These are phyloP conservation scores for Cercospora janseana DNA, from an alignment of 2,329 filamentous ascomycete species.

Conservation along the genomic window DNA sequence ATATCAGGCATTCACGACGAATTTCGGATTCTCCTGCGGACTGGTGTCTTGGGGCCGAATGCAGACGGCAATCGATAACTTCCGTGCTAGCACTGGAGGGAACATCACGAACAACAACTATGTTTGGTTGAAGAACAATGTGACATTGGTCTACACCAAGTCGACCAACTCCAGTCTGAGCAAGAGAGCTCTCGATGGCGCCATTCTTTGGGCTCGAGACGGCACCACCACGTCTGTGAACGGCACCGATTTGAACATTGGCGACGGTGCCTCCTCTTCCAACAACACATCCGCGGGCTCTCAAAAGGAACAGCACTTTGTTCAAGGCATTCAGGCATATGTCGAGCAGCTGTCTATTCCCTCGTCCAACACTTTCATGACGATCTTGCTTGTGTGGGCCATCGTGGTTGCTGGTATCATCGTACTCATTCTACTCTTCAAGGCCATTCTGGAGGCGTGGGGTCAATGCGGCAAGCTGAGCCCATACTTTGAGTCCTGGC, in stretches of 20 bases:
- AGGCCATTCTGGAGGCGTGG: slow-evolving; percentile 88
- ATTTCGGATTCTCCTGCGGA: slow-evolving; percentile 89
- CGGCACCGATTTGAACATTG: slow-evolving; percentile 39
- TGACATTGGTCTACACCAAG: slow-evolving; percentile 69
- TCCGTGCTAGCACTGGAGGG: slow-evolving; percentile 77
- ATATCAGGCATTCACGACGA: slow-evolving; percentile 85
- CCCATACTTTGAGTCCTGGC: slow-evolving; percentile 74
- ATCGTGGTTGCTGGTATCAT: slow-evolving; percentile 81
- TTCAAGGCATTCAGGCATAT: slow-evolving; percentile 76
- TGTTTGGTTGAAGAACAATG: slow-evolving; percentile 70
- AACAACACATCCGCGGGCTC: slow-evolving; percentile 34
- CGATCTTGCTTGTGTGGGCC: slow-evolving; percentile 80
- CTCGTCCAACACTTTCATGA: slow-evolving; percentile 93
- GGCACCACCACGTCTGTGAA: slow-evolving; percentile 42
- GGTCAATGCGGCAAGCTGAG: slow-evolving; percentile 87
- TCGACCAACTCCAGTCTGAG: slow-evolving; percentile 47
- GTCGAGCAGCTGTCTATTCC: slow-evolving; percentile 83
- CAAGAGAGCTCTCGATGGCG: slow-evolving; percentile 30
- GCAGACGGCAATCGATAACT: slow-evolving; percentile 78
- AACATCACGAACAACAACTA: slow-evolving; percentile 81
- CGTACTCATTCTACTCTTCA: slow-evolving; percentile 82
- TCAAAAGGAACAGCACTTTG: slow-evolving; percentile 53
- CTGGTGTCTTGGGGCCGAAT: slow-evolving; percentile 78
- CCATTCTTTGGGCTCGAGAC: slow-evolving; percentile 35
- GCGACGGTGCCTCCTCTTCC: slow-evolving; percentile 25